Evolutionary conservation across 345 rosid species (phyloP).

Genomic region (Eucalyptus marginata): DNA sequence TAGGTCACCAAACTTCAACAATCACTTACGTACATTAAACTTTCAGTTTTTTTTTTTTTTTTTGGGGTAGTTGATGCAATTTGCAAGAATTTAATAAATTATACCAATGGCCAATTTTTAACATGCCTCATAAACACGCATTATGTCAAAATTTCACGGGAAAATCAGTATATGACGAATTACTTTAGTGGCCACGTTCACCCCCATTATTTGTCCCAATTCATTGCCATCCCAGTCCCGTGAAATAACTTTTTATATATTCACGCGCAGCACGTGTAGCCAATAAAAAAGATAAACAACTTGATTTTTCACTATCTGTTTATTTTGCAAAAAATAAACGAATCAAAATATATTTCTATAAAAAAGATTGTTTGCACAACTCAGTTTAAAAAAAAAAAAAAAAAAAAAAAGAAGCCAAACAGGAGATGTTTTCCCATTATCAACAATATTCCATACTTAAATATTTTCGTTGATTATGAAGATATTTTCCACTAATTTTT

Average conservation of each 20-base stretch:
- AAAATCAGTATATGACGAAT: background rate
- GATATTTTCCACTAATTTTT: background rate
- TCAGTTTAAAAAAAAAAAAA: background rate
- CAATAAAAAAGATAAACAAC: background rate
- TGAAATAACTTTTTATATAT: background rate
- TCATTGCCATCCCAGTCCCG: background rate
- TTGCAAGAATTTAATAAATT: background rate
- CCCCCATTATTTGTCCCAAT: background rate
- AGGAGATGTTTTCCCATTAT: too few relatives aligned
- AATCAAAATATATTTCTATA: background rate
- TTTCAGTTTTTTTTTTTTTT: background rate
- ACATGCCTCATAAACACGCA: background rate
- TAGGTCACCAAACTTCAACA: background rate
- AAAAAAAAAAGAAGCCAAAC: background rate
- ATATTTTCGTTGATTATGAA: background rate
- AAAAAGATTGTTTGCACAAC: background rate
- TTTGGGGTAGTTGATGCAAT: background rate
- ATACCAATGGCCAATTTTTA: background rate
- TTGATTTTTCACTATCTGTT: background rate
- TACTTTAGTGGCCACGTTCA: background rate
- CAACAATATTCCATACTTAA: background rate
- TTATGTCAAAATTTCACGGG: background rate
- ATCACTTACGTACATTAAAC: background rate
- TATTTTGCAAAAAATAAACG: background rate
- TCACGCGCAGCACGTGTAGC: background rate